Base-by-base conservation (phyloP, 441 rosid species). In the Dalechampia spathulata region DNA sequence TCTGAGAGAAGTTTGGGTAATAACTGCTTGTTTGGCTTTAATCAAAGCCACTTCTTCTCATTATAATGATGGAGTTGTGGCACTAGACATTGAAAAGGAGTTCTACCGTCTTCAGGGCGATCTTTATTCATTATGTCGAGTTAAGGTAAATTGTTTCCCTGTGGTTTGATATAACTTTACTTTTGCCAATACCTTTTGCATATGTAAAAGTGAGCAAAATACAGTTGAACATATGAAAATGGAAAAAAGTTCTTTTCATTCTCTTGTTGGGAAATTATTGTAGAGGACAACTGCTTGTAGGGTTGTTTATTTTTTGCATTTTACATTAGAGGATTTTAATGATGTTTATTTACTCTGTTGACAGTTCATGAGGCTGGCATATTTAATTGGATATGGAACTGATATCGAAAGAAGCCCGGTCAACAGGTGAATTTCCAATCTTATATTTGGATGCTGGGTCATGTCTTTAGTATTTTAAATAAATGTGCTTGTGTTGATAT, bases 351-450 rank as follows among this genome's bases (percentile, higher is more conserved):
- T 61, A 46, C 72, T 55, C 40, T 67, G 70, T 48, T 85, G 79
- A 73, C 89, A 94, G 99, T 90, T 90, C 80, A 78, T 86, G 92
- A 83, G 99, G 77, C 92, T 94, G 61, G 96, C 96, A 38, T 90
- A 86, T 79, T 75, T 94, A 64, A 75, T 87, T 71, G 99, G 99
- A 66, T 83, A 84, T 72, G 99, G 96, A 74, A 65, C 82, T 58
- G 81, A 84, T 69, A 76, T 94, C 45, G 96, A 94, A 80, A 86
- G 83, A 78, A 90, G 96, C 75, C 94, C 99, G 53, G 79, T 79
- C 64, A 94, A 94, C 80, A 94, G 99, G 96, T 87, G 78, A 49
- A 20, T 26, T 22, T 61, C 50, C 25, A 61, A 60, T 55, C 36
- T 49, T 53, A 49, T 49, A 46, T 52, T 49, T 68, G 39, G 38